Conservation (phyloP, 169 alveolate species). For the Cryptosporidium parvum region DNA sequence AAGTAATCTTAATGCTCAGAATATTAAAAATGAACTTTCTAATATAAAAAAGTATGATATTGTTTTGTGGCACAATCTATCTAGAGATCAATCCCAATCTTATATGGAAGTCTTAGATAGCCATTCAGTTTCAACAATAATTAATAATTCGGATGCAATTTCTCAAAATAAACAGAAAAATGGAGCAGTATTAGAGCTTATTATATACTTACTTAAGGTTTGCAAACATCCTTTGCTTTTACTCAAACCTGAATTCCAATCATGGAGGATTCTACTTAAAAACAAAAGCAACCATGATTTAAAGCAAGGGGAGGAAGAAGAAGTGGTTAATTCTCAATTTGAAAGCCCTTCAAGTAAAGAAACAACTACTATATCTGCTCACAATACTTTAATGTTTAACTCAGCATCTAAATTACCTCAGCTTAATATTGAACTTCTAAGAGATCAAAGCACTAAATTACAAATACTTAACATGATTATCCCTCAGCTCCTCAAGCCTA, state of each 20-base stretch:
- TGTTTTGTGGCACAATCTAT: conserved; percentile 81
- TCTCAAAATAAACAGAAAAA: conserved; percentile 41
- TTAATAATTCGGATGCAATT: conserved; percentile 19
- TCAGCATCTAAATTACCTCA: conserved; percentile 30
- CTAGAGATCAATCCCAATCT: conserved; percentile 71
- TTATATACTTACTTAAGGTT: conserved; percentile 76
- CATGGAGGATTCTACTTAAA: conserved; percentile 34
- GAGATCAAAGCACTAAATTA: conserved; percentile 55
- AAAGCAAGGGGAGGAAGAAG: conserved; percentile 35
- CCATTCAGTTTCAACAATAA: conserved; percentile 16
- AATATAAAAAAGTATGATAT: conserved; percentile 78
- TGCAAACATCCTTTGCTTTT: conserved; percentile 81
- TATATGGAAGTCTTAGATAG: conserved; percentile 77
- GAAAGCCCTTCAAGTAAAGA: background rate
- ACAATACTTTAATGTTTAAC: background rate
- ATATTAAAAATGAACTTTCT: background rate
- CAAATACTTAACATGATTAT: conserved; percentile 23
- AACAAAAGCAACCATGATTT: background rate
- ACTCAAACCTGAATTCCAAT: conserved; percentile 36
- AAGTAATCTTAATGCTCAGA: background rate
- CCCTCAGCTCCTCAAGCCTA: conserved; percentile 4
- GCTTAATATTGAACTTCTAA: conserved; percentile 35
- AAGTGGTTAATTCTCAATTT: background rate
- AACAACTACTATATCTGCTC: background rate
- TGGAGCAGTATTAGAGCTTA: conserved; percentile 69